These are phyloP conservation scores for Beauveria sp. DNA, from an alignment of 2,329 filamentous ascomycete species.

Conservation along the genomic window DNA sequence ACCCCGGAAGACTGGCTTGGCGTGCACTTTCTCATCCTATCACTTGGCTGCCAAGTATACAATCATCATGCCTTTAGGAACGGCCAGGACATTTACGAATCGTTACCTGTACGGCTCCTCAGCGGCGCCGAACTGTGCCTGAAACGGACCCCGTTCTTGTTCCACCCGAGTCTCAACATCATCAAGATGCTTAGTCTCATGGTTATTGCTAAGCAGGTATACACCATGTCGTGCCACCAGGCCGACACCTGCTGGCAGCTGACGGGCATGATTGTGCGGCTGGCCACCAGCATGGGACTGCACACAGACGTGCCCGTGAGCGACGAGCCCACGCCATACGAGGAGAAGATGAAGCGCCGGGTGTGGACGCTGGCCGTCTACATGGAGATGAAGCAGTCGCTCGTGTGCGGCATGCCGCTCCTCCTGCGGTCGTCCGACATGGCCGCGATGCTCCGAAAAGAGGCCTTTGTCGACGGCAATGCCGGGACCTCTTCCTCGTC, in stretches of 20 bases:
- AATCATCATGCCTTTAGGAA: neutral
- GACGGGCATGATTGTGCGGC: slow-evolving; percentile 8
- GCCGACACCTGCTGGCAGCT: slow-evolving; percentile 12
- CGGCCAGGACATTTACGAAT: neutral
- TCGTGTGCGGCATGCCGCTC: slow-evolving; percentile 10
- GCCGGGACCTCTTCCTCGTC: neutral
- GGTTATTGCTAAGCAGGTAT: slow-evolving; percentile 10
- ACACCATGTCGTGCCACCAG: slow-evolving; percentile 11
- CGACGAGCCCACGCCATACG: neutral
- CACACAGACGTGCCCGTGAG: neutral
- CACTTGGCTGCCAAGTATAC: slow-evolving; percentile 7
- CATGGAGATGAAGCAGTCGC: slow-evolving; percentile 10
- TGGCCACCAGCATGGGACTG: slow-evolving; percentile 5
- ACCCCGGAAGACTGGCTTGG: slow-evolving; percentile 7
- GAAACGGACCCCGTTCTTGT: slow-evolving; percentile 10
- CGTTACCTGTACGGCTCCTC: slow-evolving; percentile 2
- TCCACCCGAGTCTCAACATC: neutral
- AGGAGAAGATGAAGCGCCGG: neutral
- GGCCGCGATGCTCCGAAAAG: neutral
- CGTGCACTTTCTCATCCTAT: slow-evolving; percentile 5
- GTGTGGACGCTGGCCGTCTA: slow-evolving; percentile 8
- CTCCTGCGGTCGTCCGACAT: slow-evolving; percentile 5
- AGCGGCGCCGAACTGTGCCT: slow-evolving; percentile 8
- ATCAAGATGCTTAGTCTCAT: slow-evolving; percentile 8
- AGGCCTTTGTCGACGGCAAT: neutral